Conservation (phyloP, 2,329 filamentous ascomycete species). For the Hypoxylon sp. region DNA sequence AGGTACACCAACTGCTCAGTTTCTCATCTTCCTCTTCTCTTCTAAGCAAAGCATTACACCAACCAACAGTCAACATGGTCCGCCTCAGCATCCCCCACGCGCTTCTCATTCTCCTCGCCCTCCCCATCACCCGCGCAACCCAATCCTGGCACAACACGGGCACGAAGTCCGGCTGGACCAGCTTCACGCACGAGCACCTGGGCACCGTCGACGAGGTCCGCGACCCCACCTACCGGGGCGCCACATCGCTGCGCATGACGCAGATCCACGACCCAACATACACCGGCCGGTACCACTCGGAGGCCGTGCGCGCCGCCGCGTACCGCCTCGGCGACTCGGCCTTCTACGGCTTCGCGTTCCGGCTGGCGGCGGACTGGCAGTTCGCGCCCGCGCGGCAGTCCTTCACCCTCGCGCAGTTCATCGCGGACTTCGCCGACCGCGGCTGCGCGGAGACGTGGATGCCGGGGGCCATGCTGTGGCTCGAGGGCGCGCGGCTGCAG, state of each 20-base stretch:
- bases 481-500: slow-evolving; percentile 53
- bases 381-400: slow-evolving; percentile 53
- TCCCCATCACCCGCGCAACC: slow-evolving; percentile 44
- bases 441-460: slow-evolving; percentile 56
- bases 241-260: slow-evolving; percentile 54
- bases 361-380: slow-evolving; percentile 56
- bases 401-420: slow-evolving; percentile 61
- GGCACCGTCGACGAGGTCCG: slow-evolving; percentile 53
- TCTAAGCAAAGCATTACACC: too few relatives aligned
- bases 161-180: slow-evolving; percentile 52
- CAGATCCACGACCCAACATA: slow-evolving; percentile 53
- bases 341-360: slow-evolving; percentile 61
- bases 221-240: slow-evolving; percentile 50
- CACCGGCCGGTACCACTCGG: slow-evolving; percentile 58
- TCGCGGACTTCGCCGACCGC: slow-evolving; percentile 55
- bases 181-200: slow-evolving; percentile 50
- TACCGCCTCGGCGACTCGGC: slow-evolving; percentile 55
- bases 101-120: slow-evolving; percentile 37
- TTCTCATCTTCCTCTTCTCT: too few relatives aligned
- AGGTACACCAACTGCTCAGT: too few relatives aligned
- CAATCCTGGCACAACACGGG: slow-evolving; percentile 54
- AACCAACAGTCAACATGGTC: slow-evolving; percentile 8
- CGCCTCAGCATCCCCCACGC: slow-evolving; percentile 3
- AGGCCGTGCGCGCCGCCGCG: slow-evolving; percentile 53
- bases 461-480: slow-evolving; percentile 58